phyloP scores from a whole-genome alignment of 305 asterid genomes.

The Solanum hybrid region DNA sequence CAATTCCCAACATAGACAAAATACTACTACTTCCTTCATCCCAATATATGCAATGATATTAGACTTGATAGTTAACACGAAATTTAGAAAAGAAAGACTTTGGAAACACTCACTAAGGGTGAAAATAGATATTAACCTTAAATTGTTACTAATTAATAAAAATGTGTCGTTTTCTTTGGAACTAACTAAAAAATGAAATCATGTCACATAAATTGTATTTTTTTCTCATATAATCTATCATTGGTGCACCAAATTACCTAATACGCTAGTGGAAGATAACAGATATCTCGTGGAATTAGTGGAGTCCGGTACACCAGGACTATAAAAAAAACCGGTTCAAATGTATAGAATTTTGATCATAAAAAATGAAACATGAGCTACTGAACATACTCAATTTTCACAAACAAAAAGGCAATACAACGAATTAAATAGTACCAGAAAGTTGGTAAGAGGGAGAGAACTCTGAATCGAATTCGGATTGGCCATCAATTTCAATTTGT shows the following conservation, averaged over 20 bases:
- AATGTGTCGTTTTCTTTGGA: background rate
- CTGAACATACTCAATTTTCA: background rate
- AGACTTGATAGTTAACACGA: background rate
- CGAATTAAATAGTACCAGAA: conserved; percentile 27
- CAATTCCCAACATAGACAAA: background rate
- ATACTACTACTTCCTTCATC: background rate
- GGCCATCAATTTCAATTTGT: conserved; percentile 22
- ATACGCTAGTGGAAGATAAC: background rate
- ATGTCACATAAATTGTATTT: background rate
- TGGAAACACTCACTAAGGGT: background rate
- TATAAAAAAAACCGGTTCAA: background rate
- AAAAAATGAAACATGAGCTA: background rate
- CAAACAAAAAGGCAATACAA: background rate
- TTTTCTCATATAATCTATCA: background rate
- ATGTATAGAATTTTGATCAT: background rate
- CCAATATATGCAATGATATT: background rate
- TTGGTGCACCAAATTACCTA: background rate
- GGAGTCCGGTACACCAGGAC: background rate
- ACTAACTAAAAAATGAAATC: background rate
- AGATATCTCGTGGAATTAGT: background rate
- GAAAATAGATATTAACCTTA: background rate
- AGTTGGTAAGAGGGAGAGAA: conserved; percentile 26
- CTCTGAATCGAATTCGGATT: conserved; percentile 21
- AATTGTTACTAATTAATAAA: no score
- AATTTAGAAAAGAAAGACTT: background rate